Evolutionary conservation across 139 green algal genomes (phyloP).

Genomic region (Choricystis sp.): DNA sequence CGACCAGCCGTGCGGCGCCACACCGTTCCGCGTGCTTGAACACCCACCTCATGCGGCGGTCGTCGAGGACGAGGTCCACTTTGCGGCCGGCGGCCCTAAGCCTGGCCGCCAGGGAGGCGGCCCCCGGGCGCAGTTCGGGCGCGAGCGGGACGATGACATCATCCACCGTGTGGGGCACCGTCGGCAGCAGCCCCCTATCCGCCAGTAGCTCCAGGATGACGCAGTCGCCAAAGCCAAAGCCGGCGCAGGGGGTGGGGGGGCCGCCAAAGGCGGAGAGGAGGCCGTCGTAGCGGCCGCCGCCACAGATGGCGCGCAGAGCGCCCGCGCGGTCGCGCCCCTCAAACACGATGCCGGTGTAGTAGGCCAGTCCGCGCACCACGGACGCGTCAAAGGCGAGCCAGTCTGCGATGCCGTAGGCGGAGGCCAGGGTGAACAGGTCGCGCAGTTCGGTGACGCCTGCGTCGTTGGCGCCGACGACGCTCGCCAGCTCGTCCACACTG

Average conservation of each 20-base stretch:
- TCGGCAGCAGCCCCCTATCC: conserved; percentile 58
- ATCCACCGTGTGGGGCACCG: conserved; percentile 48
- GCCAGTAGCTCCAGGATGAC: conserved; percentile 96
- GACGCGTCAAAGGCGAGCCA: conserved; percentile 88
- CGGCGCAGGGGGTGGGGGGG: conserved; percentile 55
- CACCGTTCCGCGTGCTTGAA: conserved; percentile 59
- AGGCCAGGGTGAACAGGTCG: conserved; percentile 65
- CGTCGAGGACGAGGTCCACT: conserved; percentile 88
- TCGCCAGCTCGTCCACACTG: conserved; percentile 39
- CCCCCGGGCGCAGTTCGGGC: conserved; percentile 32
- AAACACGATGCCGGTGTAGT: conserved; percentile 94
- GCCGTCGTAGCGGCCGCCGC: conserved; percentile 85
- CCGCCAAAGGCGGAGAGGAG: conserved; percentile 80
- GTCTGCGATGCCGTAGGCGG: conserved; percentile 68
- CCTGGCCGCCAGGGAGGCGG: conserved; percentile 37
- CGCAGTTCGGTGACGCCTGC: conserved; percentile 57
- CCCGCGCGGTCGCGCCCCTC: conserved; percentile 81
- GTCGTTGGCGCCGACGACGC: conserved; percentile 25
- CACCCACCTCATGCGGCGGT: conserved; percentile 80
- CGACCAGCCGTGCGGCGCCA: conserved; percentile 44
- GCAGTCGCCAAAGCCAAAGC: conserved; percentile 91
- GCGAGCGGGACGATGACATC: conserved; percentile 69
- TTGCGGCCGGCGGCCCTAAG: conserved; percentile 45
- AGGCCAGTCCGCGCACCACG: conserved; percentile 88
- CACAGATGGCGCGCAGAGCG: conserved; percentile 86